Conservation (phyloP, 2,329 filamentous ascomycete species). For the Talaromyces amestolkiae region DNA sequence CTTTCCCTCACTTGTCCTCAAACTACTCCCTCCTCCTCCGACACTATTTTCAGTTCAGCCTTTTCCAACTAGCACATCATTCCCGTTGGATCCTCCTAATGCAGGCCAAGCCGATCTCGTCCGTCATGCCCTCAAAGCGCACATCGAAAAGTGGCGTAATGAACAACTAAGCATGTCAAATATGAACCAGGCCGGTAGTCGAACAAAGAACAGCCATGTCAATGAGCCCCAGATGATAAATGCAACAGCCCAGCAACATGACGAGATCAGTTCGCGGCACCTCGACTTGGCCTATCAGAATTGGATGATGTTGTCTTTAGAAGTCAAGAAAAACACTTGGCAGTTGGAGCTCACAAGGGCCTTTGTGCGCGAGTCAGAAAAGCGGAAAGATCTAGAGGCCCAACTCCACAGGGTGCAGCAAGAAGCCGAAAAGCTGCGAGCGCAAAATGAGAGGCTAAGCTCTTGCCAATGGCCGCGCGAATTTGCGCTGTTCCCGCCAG, state of each 20-base stretch:
- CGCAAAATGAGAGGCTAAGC: constrained; percentile 46
- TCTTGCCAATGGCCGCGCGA: constrained; percentile 50
- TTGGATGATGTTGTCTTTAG: constrained; percentile 65
- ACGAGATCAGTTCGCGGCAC: constrained; percentile 70
- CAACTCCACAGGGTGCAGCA: constrained; percentile 47
- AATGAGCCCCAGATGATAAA: constrained; percentile 41
- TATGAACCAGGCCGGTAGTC: constrained; percentile 47
- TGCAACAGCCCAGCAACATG: constrained; percentile 57
- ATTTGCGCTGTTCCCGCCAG: constrained; percentile 49
- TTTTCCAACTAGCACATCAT: constrained; percentile 73
- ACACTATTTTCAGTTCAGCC: constrained; percentile 80
- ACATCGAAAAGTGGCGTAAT: constrained; percentile 65
- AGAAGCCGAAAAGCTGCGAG: constrained; percentile 49
- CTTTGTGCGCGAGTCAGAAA: constrained; percentile 47
- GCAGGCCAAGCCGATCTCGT: constrained; percentile 72
- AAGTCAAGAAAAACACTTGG: constrained; percentile 51
- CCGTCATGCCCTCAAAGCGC: constrained; percentile 62
- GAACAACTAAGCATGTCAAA: constrained; percentile 36
- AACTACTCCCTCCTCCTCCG: constrained; percentile 74
- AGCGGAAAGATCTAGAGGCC: constrained; percentile 43
- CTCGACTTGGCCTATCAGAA: constrained; percentile 72
- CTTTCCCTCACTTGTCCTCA: constrained; percentile 80
- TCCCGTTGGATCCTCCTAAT: constrained; percentile 74
- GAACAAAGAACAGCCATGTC: constrained; percentile 26
- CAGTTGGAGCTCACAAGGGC: constrained; percentile 48